Evolutionary conservation across 2,329 filamentous ascomycete genomes (phyloP).

Genomic region (Colletotrichum filicis): DNA sequence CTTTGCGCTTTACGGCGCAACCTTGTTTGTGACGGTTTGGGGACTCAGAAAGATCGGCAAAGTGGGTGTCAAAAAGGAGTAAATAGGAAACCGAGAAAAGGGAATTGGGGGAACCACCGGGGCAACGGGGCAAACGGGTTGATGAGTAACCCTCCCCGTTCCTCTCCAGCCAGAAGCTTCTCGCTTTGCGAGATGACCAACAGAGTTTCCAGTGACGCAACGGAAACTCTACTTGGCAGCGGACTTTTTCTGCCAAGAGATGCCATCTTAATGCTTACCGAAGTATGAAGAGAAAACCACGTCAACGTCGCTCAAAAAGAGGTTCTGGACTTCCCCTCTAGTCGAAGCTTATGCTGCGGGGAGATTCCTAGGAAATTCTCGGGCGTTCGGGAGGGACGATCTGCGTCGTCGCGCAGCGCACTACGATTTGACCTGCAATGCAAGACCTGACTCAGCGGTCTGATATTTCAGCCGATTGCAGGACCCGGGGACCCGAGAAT

Average conservation of each 20-base stretch:
- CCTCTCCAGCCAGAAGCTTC: neutral
- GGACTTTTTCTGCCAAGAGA: neutral
- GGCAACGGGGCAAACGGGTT: neutral
- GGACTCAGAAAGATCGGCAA: constrained; percentile 58
- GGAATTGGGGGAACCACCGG: neutral
- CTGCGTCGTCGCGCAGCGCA: neutral
- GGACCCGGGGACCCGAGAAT: neutral
- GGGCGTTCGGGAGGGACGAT: neutral
- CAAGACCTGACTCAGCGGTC: constrained; percentile 18
- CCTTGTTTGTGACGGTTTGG: constrained; percentile 49
- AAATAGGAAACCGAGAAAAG: neutral
- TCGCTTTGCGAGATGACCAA: neutral
- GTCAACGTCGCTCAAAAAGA: neutral
- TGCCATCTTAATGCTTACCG: neutral
- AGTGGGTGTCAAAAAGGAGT: constrained; percentile 58
- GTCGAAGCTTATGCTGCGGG: constrained; percentile 6
- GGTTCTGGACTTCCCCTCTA: constrained; percentile 2
- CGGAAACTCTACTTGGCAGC: neutral
- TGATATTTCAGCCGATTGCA: constrained; percentile 3
- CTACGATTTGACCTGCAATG: neutral
- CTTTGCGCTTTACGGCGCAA: constrained; percentile 51
- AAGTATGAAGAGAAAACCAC: neutral
- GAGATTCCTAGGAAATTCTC: constrained; percentile 9
- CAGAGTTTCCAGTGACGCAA: neutral
- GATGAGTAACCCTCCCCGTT: neutral